Evolutionary conservation across 257 asterid species (phyloP), one percentile per base, ranked within the genome.

Genomic region (Solanum sparsipilum): DNA sequence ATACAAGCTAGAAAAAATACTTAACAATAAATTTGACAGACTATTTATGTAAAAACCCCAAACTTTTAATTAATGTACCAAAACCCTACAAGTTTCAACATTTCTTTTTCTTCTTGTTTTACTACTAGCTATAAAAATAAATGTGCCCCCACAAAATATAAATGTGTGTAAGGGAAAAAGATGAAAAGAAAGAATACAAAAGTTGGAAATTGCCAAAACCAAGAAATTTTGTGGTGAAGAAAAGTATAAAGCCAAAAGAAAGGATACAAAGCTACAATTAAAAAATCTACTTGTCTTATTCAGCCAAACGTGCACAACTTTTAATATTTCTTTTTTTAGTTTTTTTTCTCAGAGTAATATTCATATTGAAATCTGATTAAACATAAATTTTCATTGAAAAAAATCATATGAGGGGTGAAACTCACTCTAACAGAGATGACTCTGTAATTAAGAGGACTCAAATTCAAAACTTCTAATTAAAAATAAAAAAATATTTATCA

Each of bases 211-310:
- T 88, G 39, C 41, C 9, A 63, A 83, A 34, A 29, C 86, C 88
- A 15, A 85, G 41, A 44, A 70, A 72, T 81, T 31, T 32, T 74
- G 41, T 60, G n/a, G 35, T 35, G 67, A 35, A 31, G 46, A 71
- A 16, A 71, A 86, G 83, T 13, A 83, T 78, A 56, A 87, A 87
- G 89, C 89, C 92, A 91, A 88, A 68, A 87, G 89, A 48, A 86
- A 86, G 34, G 88, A 29, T 76, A 78, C 90, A 84, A 52, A 85
- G 79, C 68, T 74, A 89, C 71, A 73, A 72, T 68, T 67, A 11
- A 71, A 82, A 46, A 87, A 27, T 46, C 78, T 81, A 58, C 52
- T 32, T 34, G 75, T 84, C 83, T 82, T 83, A 82, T 63, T 75
- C 87, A 84, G 52, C 91, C 92, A 87, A 83, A 20, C 87, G 65